These are phyloP conservation scores for Saccharomyces uvarum DNA, from an alignment of 1,139 yeast genomes.

Conservation along the genomic window DNA sequence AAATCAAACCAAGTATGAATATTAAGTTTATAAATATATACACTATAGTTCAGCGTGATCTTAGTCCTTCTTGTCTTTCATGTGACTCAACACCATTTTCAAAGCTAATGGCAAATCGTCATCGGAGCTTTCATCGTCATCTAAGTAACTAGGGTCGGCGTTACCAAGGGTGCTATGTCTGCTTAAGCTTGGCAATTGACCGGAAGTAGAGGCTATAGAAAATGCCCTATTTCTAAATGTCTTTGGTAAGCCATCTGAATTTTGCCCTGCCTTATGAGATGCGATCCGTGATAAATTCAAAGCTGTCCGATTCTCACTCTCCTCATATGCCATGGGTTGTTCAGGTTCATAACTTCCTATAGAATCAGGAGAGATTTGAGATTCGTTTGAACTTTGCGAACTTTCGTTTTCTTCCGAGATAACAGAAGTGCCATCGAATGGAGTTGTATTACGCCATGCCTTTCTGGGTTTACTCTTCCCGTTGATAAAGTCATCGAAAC, in stretches of 20 bases:
- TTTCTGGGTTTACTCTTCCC: slow-evolving; percentile 7
- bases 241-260: slow-evolving; percentile 20
- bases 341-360: slow-evolving; percentile 4
- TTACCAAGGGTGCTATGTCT: slow-evolving; percentile 31
- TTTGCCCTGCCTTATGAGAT: slow-evolving; percentile 19
- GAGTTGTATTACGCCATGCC: background rate
- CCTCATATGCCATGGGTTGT: slow-evolving; percentile 2
- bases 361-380: slow-evolving; percentile 8
- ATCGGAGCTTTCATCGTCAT: slow-evolving; percentile 36
- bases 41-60: no score
- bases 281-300: slow-evolving; percentile 27
- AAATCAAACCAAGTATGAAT: background rate
- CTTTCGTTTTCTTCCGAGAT: slow-evolving; percentile 5
- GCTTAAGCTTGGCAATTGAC: slow-evolving; percentile 10
- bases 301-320: background rate
- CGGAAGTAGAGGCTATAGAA: slow-evolving; percentile 30
- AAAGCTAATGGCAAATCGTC: slow-evolving; percentile 34
- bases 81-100: slow-evolving; percentile 32
- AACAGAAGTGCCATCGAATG: slow-evolving; percentile 6
- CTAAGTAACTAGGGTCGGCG: slow-evolving; percentile 14
- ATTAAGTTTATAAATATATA: background rate
- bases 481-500: slow-evolving; percentile 26
- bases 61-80: slow-evolving; percentile 7
- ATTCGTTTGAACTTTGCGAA: background rate
- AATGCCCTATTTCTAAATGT: slow-evolving; percentile 32